A percentile compares a stretch with the other conserved stretches of the same genome.
These are phyloP conservation scores for Pezicula carpinea DNA, from an alignment of 2,329 filamentous ascomycete species.

Conservation along the genomic window DNA sequence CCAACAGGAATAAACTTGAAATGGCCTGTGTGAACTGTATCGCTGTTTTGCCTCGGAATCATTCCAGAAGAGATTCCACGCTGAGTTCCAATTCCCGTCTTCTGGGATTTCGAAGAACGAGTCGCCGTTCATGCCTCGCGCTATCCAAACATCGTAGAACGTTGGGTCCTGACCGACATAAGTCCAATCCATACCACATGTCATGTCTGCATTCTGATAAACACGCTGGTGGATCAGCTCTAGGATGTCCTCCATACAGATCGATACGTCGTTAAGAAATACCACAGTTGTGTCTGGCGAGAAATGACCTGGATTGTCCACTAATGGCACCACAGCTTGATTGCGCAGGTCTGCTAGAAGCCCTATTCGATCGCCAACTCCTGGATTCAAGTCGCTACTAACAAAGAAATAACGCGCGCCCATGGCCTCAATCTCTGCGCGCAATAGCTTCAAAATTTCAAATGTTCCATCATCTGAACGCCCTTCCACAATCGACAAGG, in stretches of 20 bases:
- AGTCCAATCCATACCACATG: conserved; percentile 56
- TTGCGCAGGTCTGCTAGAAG: conserved; percentile 48
- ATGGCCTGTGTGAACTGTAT: conserved; percentile 36
- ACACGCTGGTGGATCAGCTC: conserved; percentile 47
- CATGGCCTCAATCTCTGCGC: conserved; percentile 32
- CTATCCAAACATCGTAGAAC: conserved; percentile 56
- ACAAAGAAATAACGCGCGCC: conserved; percentile 38
- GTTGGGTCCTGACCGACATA: conserved; percentile 38
- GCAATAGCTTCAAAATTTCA: conserved; percentile 42
- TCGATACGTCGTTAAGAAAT: conserved; percentile 50
- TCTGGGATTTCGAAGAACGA: conserved; percentile 49
- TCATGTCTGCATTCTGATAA: conserved; percentile 46
- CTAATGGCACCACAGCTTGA: conserved; percentile 43
- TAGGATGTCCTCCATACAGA: conserved; percentile 50
- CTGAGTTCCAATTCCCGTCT: conserved; percentile 43
- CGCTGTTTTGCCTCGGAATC: conserved; percentile 32
- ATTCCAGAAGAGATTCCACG: conserved; percentile 50
- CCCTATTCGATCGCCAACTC: conserved; percentile 38
- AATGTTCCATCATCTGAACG: conserved; percentile 49
- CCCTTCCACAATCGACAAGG: conserved; percentile 51
- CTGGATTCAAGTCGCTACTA: conserved; percentile 39
- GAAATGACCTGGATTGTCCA: conserved; percentile 20
- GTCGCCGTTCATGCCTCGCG: conserved; percentile 47
- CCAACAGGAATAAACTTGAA: conserved; percentile 60
- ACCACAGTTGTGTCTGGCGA: conserved; percentile 39